Evolutionary conservation across 257 asterid genomes (phyloP).

Genomic region (Solanum verrucosum): DNA sequence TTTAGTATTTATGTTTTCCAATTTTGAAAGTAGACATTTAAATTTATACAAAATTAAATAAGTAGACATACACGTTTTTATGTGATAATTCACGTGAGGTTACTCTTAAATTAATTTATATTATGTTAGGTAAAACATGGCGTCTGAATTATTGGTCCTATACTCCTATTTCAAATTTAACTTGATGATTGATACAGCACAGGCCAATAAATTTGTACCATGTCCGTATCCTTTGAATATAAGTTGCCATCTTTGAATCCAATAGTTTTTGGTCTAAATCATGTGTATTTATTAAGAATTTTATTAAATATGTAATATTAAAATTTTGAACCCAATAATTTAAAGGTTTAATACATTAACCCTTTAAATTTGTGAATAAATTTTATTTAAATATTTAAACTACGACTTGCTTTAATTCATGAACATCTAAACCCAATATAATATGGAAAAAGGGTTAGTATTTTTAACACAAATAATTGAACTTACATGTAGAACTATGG

Average conservation of each 20-base stretch:
- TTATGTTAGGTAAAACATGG: neutral
- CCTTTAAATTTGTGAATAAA: no score
- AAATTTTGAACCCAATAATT: neutral
- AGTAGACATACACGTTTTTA: no score
- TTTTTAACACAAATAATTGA: neutral
- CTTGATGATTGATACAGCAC: neutral
- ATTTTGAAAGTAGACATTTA: rapidly evolving
- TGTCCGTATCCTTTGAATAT: neutral
- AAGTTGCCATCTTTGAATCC: neutral
- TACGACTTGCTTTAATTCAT: neutral
- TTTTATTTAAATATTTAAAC: neutral
- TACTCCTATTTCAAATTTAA: neutral
- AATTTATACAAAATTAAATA: no score
- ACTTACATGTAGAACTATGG: neutral
- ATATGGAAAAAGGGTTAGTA: neutral
- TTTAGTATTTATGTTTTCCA: no score
- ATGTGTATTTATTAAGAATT: neutral
- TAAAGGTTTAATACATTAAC: neutral
- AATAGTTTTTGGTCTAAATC: neutral
- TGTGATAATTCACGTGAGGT: no score
- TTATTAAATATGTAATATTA: neutral
- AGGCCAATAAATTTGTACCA: neutral
- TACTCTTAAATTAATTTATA: neutral
- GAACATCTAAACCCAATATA: neutral
- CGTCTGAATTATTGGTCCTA: neutral